phyloP scores from a whole-genome alignment of 1,139 yeast species.

The Blastobotrys malaysiensis region DNA sequence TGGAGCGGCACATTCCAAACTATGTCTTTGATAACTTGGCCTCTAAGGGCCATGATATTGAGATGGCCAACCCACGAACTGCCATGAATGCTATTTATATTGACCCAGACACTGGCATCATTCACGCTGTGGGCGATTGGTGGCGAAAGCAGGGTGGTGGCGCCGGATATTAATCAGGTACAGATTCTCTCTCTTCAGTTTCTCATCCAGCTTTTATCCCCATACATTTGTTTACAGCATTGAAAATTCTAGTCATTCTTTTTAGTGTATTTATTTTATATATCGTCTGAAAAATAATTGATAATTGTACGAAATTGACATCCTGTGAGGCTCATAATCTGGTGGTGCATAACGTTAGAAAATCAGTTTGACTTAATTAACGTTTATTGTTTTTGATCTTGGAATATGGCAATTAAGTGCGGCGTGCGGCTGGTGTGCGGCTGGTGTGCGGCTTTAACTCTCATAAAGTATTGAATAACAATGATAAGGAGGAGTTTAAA shows the following conservation, averaged over 20 bases:
- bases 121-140: not conserved
- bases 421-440: not conserved
- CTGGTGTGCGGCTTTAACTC: too few relatives aligned
- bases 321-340: too few relatives aligned
- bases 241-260: not conserved
- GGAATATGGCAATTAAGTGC: not conserved
- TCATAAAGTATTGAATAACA: too few relatives aligned
- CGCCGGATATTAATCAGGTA: not conserved
- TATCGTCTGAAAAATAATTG: too few relatives aligned
- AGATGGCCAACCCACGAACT: constrained; percentile 37
- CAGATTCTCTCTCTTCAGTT: too few relatives aligned
- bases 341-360: too few relatives aligned
- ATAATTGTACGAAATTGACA: too few relatives aligned
- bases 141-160: not conserved
- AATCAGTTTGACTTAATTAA: too few relatives aligned
- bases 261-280: not conserved
- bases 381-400: too few relatives aligned
- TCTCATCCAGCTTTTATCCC: too few relatives aligned
- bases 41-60: constrained; percentile 40
- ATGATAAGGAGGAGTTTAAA: too few relatives aligned
- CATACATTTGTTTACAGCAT: too few relatives aligned
- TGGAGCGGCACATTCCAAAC: constrained; percentile 49
- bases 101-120: not conserved
- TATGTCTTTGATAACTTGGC: constrained; percentile 31
- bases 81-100: constrained; percentile 47